Conservation (phyloP, 805 yeast species). For the Zygoascus flipseniorum region DNA sequence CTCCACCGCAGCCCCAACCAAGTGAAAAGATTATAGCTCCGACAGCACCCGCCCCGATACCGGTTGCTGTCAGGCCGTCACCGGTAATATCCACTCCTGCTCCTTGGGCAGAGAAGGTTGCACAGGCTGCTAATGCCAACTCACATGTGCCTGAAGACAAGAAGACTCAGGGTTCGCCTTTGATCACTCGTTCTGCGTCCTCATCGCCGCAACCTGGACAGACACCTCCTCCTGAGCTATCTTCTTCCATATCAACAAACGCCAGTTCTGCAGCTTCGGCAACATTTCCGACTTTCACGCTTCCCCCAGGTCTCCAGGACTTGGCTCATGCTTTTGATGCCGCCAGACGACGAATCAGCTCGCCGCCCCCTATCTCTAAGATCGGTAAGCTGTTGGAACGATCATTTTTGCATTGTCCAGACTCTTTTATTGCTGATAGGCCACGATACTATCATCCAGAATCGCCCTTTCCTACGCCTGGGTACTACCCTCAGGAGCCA, state of each 20-base stretch:
- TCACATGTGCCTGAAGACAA: background rate
- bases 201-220: conserved; percentile 16
- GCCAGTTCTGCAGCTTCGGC: conserved; percentile 9
- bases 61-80: background rate
- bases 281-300: conserved; percentile 8
- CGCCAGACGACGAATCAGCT: conserved; percentile 37
- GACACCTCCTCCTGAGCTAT: conserved; percentile 15
- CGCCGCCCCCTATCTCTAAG: conserved; percentile 46
- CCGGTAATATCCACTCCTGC: conserved; percentile 13
- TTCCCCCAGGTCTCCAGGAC: conserved; percentile 36
- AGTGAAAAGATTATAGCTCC: background rate
- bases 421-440: conserved; percentile 80
- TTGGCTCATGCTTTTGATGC: conserved; percentile 30
- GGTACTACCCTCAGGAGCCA: conserved; percentile 84
- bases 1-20: conserved; percentile 5
- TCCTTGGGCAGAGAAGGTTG: conserved; percentile 19
- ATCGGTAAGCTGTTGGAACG: conserved; percentile 59
- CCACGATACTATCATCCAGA: conserved; percentile 72
- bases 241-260: conserved; percentile 10
- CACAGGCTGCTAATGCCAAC: background rate
- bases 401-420: conserved; percentile 84
- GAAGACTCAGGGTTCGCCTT: conserved; percentile 1
- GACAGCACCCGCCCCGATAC: background rate
- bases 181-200: conserved; percentile 17
- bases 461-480: conserved; percentile 81